Evolutionary conservation across 208 protist genomes (phyloP).

Genomic region (Wallacemonas sp.): DNA sequence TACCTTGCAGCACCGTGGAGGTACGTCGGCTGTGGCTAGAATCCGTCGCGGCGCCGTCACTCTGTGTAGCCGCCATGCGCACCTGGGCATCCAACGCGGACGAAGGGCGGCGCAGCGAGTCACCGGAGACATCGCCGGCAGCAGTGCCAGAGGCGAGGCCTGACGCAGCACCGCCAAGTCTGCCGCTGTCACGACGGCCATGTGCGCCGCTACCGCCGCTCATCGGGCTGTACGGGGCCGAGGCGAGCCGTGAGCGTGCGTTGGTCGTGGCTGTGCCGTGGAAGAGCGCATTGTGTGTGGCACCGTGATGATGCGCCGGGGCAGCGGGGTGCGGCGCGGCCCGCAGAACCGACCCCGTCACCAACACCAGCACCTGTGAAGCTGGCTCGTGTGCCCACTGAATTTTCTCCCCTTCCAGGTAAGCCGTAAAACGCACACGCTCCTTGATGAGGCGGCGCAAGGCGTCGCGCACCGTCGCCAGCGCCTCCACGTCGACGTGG

Average conservation of each 20-base stretch:
- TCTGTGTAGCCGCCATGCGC: background rate
- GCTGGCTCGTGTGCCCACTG: constrained; percentile 68
- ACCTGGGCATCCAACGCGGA: constrained; percentile 5
- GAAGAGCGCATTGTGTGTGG: too few species aligned
- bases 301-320: background rate
- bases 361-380: constrained; percentile 60
- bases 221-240: background rate
- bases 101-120: background rate
- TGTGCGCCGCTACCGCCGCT: background rate
- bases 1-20: constrained; percentile 4
- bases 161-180: background rate
- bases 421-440: constrained; percentile 21
- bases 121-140: background rate
- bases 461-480: constrained; percentile 1
- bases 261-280: background rate
- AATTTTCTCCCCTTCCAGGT: constrained; percentile 53
- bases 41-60: background rate
- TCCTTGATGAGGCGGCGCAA: background rate
- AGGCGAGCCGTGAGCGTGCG: constrained; percentile 1
- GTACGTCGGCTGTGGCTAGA: background rate
- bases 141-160: background rate
- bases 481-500: background rate
- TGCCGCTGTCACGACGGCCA: background rate
- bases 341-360: constrained; percentile 42
- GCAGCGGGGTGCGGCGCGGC: constrained; percentile 13